phyloP scores from a whole-genome alignment of 345 rosid species.

The Tarenaya hassleriana region DNA sequence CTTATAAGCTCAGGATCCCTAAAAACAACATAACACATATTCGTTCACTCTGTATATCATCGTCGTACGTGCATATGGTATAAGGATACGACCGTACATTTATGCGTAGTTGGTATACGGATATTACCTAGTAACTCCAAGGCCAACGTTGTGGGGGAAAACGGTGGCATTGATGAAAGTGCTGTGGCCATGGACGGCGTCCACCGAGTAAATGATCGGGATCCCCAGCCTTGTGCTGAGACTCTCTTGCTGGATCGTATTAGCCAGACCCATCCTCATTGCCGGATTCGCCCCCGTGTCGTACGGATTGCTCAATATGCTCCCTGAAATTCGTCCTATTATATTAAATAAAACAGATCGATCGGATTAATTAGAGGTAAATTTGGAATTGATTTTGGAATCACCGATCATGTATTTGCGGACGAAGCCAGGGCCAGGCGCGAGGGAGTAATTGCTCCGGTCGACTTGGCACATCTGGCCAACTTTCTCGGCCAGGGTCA shows the following conservation, averaged over 20 bases:
- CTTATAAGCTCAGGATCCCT: constrained; percentile 63
- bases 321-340: constrained; percentile 45
- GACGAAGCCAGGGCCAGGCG: constrained; percentile 16
- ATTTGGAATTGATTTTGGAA: constrained; percentile 8
- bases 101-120: no score
- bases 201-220: constrained; percentile 73
- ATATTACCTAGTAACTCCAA: constrained; percentile 90
- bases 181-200: constrained; percentile 94
- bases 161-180: constrained; percentile 77
- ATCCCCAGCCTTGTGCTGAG: constrained; percentile 70
- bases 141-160: constrained; percentile 79
- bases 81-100: no score
- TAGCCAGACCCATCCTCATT: constrained; percentile 63
- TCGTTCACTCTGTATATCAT: no score
- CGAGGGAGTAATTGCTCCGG: constrained; percentile 19
- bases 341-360: neutral
- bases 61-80: no score
- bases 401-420: constrained; percentile 13
- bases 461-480: constrained; percentile 60
- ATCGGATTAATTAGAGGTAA: neutral
- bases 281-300: constrained; percentile 76
- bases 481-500: constrained; percentile 69
- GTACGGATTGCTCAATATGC: constrained; percentile 43
- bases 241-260: constrained; percentile 60
- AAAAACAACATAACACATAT: neutral